Evolutionary conservation across 306 rosid genomes (phyloP).

Genomic region (Casuarina equisetifolia): DNA sequence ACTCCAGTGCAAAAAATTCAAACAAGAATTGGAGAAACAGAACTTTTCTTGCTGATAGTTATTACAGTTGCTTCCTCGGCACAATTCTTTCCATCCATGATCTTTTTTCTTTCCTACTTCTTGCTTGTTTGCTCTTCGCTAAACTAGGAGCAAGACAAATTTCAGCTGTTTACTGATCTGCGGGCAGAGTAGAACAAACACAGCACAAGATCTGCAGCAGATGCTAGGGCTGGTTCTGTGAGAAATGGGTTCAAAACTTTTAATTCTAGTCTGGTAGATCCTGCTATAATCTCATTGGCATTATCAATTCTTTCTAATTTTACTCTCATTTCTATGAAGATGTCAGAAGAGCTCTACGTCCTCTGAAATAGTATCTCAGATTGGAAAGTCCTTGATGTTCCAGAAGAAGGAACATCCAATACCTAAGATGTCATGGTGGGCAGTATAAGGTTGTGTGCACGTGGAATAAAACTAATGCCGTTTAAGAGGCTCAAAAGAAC

Average conservation of each 20-base stretch:
- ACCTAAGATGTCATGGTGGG: no score
- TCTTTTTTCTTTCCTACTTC: slow-evolving; percentile 19
- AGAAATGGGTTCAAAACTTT: neutral
- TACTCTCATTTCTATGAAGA: neutral
- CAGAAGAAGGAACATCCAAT: neutral
- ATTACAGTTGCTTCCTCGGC: slow-evolving; percentile 47
- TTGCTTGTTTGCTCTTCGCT: neutral
- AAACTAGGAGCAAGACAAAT: slow-evolving; percentile 11
- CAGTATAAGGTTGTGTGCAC: no score
- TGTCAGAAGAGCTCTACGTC: neutral
- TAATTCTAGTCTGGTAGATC: neutral
- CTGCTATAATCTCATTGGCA: neutral
- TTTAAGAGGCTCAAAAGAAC: no score
- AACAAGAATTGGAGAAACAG: slow-evolving; percentile 40
- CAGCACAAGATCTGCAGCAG: neutral
- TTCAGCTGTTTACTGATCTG: slow-evolving; percentile 23
- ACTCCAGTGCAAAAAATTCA: slow-evolving; percentile 45
- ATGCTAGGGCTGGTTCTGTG: neutral
- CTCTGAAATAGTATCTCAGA: neutral
- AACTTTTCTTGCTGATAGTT: slow-evolving; percentile 45
- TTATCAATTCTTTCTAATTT: neutral
- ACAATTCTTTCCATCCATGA: slow-evolving; percentile 26
- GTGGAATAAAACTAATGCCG: no score
- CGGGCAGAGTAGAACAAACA: neutral
- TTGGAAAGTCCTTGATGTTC: neutral